A percentile compares a stretch with the other conserved stretches of the same genome.
phyloP scores from a whole-genome alignment of 2,329 filamentous ascomycete genomes.

The Fusarium tuaranense region DNA sequence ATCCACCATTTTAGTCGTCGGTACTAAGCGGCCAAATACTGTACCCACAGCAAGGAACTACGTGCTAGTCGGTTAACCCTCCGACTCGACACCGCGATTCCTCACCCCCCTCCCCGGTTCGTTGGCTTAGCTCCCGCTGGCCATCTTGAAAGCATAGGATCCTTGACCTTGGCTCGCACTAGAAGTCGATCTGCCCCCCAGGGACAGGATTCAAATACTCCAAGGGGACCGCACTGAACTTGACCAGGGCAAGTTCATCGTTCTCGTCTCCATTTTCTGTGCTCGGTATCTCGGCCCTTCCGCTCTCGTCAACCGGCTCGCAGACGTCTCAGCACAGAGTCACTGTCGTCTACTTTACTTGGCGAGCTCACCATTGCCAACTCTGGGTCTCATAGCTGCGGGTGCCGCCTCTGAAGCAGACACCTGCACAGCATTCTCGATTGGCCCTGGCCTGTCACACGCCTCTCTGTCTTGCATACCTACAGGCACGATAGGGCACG shows the following conservation, averaged over 20 bases:
- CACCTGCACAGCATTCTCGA: conserved; percentile 15
- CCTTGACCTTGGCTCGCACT: conserved; percentile 38
- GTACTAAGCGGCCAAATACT: conserved; percentile 33
- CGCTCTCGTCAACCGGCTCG: not conserved
- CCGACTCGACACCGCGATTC: conserved; percentile 29
- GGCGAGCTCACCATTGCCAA: not conserved
- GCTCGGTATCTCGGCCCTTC: conserved; percentile 2
- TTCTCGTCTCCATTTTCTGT: conserved; percentile 10
- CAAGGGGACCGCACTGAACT: conserved; percentile 34
- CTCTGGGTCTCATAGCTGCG: not conserved
- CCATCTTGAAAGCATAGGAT: conserved; percentile 40
- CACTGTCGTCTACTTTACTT: not conserved
- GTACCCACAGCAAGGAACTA: conserved; percentile 35
- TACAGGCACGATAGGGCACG: conserved; percentile 23
- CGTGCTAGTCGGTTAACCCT: conserved; percentile 38
- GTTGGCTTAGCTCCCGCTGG: conserved; percentile 42
- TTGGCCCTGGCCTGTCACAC: conserved; percentile 18
- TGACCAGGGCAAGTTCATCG: conserved; percentile 13
- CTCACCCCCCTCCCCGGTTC: conserved; percentile 41
- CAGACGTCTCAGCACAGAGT: not conserved
- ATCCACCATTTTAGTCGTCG: conserved; percentile 43
- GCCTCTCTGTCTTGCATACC: conserved; percentile 31
- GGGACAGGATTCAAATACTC: conserved; percentile 43
- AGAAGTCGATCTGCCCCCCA: conserved; percentile 41
- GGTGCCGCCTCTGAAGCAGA: conserved; percentile 15